These are phyloP conservation scores for Camillea tinctor DNA, from an alignment of 2,329 filamentous ascomycete genomes.

Conservation along the genomic window DNA sequence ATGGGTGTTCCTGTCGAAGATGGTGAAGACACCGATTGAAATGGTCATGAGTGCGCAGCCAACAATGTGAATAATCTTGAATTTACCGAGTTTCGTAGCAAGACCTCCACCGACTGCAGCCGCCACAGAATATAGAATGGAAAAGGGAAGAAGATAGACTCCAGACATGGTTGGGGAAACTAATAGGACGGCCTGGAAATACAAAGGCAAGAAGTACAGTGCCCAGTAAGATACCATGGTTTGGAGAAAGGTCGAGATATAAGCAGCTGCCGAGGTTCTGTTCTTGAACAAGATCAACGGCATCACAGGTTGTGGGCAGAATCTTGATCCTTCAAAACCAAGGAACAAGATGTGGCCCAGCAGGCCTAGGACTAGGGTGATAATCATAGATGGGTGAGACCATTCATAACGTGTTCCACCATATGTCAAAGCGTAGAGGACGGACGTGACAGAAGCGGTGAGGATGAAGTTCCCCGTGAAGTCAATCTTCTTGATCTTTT, in stretches of 20 bases:
- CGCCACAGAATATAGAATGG: slow-evolving; percentile 4
- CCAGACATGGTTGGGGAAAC: slow-evolving; percentile 9
- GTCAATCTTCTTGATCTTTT: slow-evolving; percentile 32
- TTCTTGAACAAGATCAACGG: slow-evolving; percentile 44
- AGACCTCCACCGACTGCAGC: slow-evolving; percentile 17
- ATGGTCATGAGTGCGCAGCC: slow-evolving; percentile 29
- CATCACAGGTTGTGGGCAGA: slow-evolving; percentile 33
- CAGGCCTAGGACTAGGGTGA: slow-evolving; percentile 39
- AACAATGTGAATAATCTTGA: slow-evolving; percentile 23
- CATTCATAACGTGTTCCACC: slow-evolving; percentile 38
- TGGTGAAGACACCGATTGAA: slow-evolving; percentile 35
- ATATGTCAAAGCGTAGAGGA: slow-evolving; percentile 13
- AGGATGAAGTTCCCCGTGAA: slow-evolving; percentile 37
- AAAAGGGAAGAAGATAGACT: slow-evolving; percentile 9
- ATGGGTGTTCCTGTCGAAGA: slow-evolving; percentile 33
- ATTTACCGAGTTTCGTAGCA: slow-evolving; percentile 14
- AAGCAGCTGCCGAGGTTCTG: slow-evolving; percentile 33
- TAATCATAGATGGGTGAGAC: slow-evolving; percentile 32
- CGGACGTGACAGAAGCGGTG: slow-evolving; percentile 30
- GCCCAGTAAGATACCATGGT: slow-evolving; percentile 35
- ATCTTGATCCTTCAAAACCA: slow-evolving; percentile 28
- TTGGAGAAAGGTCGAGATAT: slow-evolving; percentile 37
- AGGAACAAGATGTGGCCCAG: slow-evolving; percentile 36
- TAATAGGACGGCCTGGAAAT: slow-evolving; percentile 38
- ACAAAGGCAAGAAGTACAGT: slow-evolving; percentile 42